Base-by-base conservation (phyloP, 2,329 filamentous ascomycete species). In the Aspergillus sp. region DNA sequence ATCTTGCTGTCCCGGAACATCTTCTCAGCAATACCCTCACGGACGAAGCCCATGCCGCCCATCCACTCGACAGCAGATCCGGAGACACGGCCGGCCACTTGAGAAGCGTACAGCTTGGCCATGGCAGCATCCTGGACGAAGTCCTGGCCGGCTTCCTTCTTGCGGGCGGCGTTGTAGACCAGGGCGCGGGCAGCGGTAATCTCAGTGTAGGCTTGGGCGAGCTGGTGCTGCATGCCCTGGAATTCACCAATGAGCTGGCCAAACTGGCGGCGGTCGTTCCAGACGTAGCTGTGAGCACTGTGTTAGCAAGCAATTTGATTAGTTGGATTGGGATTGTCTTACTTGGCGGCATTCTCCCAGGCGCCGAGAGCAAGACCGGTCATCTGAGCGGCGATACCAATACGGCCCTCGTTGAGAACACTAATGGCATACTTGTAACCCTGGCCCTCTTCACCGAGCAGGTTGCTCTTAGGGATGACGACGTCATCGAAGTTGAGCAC, bases 211-310 rank as follows among this genome's bases (percentile, higher is more conserved):
- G 90, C 86, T 73, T 98, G 93, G 2, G 93, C 93, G 54, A 98
- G 85, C 75, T 98, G 93, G 76, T 96, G 90, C 75, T 97, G 91
- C 93, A 98, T 97, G 62, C 90, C 90, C 74, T 98, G 93, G 80
- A 98, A 98, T 68, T 94, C 88, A 62, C 93, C 93, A 51, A 98
- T 85, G 47, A 95, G 81, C 65, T 88, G 79, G 57, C 93, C 91
- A 66, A 98, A 98, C 75, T 98, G 93, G 75, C 88, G 90, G 62
- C 93, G 87, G 75, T 98, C 93, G 72, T 97, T 97, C 90, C 90
- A 98, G 57, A 90, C 90, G 73, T 98, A 97, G 53, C 80, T 84
- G 52, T 44, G 17, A 15, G 44, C 52, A 22, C 41, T 43, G 7
- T 27, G 7, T 43, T 20, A 15, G n/a, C 17, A 19, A 10, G 41